phyloP scores from a whole-genome alignment of 2,329 filamentous ascomycete genomes.

The Neonectria sp. region DNA sequence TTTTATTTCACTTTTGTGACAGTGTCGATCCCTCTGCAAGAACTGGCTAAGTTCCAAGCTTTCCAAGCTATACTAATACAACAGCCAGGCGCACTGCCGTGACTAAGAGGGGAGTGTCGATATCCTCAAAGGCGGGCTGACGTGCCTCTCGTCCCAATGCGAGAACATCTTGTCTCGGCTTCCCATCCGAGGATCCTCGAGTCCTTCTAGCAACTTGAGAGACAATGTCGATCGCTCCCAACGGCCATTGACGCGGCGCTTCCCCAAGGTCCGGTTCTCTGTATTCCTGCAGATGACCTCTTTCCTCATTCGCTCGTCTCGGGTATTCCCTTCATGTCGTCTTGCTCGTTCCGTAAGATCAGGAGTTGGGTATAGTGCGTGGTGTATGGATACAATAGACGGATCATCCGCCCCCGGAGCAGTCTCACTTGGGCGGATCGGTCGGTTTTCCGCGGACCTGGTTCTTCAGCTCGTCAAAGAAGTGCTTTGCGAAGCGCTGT shows the following conservation, averaged over 20 bases:
- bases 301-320: neutral
- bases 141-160: neutral
- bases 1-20: too few relatives aligned
- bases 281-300: neutral
- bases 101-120: neutral
- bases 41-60: neutral
- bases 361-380: slow-evolving; percentile 30
- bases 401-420: neutral
- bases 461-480: slow-evolving; percentile 66
- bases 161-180: neutral
- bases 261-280: neutral
- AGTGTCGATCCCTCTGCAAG: neutral
- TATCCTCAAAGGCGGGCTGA: neutral
- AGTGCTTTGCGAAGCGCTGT: slow-evolving; percentile 61
- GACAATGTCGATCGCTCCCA: neutral
- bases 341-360: slow-evolving; percentile 4
- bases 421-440: slow-evolving; percentile 48
- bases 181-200: neutral
- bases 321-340: neutral
- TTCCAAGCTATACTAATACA: neutral
- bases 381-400: slow-evolving; percentile 21
- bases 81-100: neutral
- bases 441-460: slow-evolving; percentile 64
- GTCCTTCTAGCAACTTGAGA: neutral
- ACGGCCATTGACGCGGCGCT: neutral